Base-by-base conservation (phyloP, 768 basidiomycete genomes). In the Pulveroboletus sp. region DNA sequence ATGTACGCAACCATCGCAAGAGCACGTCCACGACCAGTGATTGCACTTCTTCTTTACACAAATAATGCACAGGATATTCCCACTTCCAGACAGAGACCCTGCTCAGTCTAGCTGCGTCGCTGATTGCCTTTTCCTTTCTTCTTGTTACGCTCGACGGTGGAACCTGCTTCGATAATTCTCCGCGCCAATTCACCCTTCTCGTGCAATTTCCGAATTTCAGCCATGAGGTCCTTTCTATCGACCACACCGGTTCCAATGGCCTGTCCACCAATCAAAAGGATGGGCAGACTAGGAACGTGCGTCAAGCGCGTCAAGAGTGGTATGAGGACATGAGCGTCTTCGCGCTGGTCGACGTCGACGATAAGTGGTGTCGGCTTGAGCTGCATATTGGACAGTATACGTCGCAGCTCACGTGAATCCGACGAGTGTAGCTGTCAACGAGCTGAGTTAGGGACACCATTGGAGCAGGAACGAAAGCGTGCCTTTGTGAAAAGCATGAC, bases 401-500 rank as follows among this genome's bases (percentile, higher is more conserved):
- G 56, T 57, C 87, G 89, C 27, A 86, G 63, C 57, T 89, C 86
- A 38, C 87, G 78, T 3, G 84, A 83, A 24, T 73, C 61, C 0
- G 83, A 73, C 1, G 86, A 87, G 65, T 81, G 82, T 18, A 75
- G 62, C 87, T 88, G 54, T 26, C 33, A 15, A 10, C 39, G 15
- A 43, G 12, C 27, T 52, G 30, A 59, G 58, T 27, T 36, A 6
- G 26, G 46, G 44, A 30, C 21, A 32, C 39, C 56, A 47, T 46
- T 43, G 30, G 40, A 43, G 18, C n/a, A 24, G 18, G 35, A 36
- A 7, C 7, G 8, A 8, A 21, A 58, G 66, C 40, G 10, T 58
- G 81, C 89, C 76, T 88, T 86, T 37, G 83, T 76, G 59, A 85
- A 89, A 14, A 91, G 69, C 51, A 90, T 78, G 33, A 91, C 81